Conservation (phyloP, 305 asterid species). For the Fraxinus xanthoxyloides region DNA sequence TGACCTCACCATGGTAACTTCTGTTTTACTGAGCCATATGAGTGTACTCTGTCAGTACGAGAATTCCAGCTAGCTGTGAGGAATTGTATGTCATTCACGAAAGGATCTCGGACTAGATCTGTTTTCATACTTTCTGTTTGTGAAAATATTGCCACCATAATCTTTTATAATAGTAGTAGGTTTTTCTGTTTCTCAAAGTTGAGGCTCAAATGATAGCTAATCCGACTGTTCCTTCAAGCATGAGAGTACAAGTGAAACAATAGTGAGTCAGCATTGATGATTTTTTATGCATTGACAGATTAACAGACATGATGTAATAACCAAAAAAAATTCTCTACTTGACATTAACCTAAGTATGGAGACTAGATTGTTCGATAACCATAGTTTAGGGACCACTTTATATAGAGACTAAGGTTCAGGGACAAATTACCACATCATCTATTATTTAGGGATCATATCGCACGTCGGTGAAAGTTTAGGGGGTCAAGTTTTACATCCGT, state of each 20-base stretch:
- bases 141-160: not conserved
- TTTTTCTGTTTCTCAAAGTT: not conserved
- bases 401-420: too few relatives aligned
- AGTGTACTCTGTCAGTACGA: not conserved
- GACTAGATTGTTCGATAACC: too few relatives aligned
- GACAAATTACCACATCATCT: too few relatives aligned
- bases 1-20: conserved; percentile 8
- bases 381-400: too few relatives aligned
- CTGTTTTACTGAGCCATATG: not conserved
- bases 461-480: too few relatives aligned
- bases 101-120: not conserved
- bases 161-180: not conserved
- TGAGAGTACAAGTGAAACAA: not conserved
- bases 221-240: not conserved
- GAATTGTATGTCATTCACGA: not conserved
- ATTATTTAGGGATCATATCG: too few relatives aligned
- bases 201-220: not conserved
- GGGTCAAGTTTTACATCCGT: too few relatives aligned
- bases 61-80: conserved; percentile 15
- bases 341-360: too few relatives aligned
- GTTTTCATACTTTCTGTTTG: not conserved
- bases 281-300: not conserved
- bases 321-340: too few relatives aligned
- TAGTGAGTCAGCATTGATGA: not conserved
- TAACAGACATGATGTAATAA: not conserved